Percentiles rank a stretch among this genome's conserved stretches.
phyloP scores from a whole-genome alignment of 345 rosid genomes.

The Gossypium sturtianum region DNA sequence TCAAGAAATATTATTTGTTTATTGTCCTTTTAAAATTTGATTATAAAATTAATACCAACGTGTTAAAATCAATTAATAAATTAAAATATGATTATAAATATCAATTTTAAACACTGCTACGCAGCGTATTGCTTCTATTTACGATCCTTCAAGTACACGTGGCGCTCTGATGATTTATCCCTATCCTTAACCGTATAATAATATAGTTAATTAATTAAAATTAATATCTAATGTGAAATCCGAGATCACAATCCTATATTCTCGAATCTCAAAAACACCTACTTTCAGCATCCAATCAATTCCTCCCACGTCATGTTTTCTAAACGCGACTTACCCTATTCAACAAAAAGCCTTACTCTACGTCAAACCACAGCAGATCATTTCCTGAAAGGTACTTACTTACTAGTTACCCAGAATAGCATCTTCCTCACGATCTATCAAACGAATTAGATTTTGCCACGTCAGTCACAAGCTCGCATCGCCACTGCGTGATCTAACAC shows the following conservation, averaged over 20 bases:
- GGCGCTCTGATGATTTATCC: slow-evolving; percentile 8
- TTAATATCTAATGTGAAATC: background rate
- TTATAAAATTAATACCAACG: no score
- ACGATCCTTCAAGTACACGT: slow-evolving; percentile 8
- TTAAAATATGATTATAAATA: no score
- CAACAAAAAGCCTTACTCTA: background rate
- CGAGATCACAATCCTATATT: background rate
- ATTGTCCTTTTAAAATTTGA: no score
- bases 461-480: slow-evolving; percentile 9
- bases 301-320: background rate
- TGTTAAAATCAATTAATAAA: no score
- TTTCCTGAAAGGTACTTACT: background rate
- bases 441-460: slow-evolving; percentile 24
- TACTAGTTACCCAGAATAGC: background rate
- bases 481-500: slow-evolving; percentile 31
- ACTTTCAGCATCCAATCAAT: background rate
- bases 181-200: slow-evolving; percentile 5
- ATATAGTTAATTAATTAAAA: no score
- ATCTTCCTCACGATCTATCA: slow-evolving; percentile 2
- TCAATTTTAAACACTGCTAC: no score
- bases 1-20: no score
- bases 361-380: background rate
- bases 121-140: background rate
- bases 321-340: background rate
- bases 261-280: no score